Base-by-base conservation (phyloP, 345 rosid genomes). In the Populus simonii region DNA sequence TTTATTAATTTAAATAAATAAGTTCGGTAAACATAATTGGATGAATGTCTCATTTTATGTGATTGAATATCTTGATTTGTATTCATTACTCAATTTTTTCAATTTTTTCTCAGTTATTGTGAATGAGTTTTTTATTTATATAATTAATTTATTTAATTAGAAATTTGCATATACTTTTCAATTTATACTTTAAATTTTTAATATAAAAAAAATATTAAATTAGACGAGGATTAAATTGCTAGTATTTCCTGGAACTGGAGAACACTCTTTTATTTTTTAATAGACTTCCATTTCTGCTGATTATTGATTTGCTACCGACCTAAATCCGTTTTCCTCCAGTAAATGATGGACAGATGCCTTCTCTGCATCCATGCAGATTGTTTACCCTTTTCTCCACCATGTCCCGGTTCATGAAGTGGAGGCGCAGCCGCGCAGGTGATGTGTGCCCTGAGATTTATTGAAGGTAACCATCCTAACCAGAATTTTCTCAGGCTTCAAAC, bases 121-220 rank as follows among this genome's bases (percentile, higher is more conserved):
- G 3, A 31, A 31, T 31, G 3, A 31, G 2, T 31, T 31, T 31
- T 31, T 29, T n/a, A n/a, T n/a, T n/a, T n/a, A n/a, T n/a, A n/a
- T n/a, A n/a, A n/a, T 33, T 4, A 3, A 33, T 33, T 33, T 33
- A 4, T 4, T 33, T 33, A 33, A 33, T 33, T 33, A 33, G 1
- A 33, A 4, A 0, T 0, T 33, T 33, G 5, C 0, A 33, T 4
- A 33, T 33, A 0, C 0, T 33, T 33, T 33, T 33, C 0, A 0
- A 4, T 33, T 33, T 33, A 33, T 0, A 33, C 3, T 33, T 33
- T 4, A 5, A 33, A 33, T 33, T 4, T 33, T 33, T 33, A 2
- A 31, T 31, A 31, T 2, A 31, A 29, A 29, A 31, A 31, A 31
- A 2, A 31, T 33, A 33, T 33, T 33, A 33, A 33, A 33, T 0